phyloP scores from a whole-genome alignment of 2,329 filamentous ascomycete genomes.

The Metarhizium robertsii region DNA sequence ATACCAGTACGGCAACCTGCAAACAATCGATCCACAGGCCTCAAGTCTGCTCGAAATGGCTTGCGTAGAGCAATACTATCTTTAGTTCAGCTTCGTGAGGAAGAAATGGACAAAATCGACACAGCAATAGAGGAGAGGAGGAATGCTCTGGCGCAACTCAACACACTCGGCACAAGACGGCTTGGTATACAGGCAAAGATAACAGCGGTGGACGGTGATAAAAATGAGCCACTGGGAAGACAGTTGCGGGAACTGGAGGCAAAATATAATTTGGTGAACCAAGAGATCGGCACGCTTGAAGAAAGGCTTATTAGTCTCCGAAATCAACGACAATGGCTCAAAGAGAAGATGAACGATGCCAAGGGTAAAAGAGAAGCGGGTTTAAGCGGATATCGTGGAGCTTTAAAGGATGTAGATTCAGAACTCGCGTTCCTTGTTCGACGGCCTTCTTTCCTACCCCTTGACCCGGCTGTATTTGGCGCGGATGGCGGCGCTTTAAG shows the following conservation, averaged over 20 bases:
- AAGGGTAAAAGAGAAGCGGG: conserved; percentile 59
- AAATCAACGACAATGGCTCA: conserved; percentile 47
- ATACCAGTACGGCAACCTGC: conserved; percentile 53
- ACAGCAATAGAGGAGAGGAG: conserved; percentile 47
- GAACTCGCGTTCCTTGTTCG: conserved; percentile 51
- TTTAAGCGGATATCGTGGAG: conserved; percentile 62
- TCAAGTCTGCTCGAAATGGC: conserved; percentile 55
- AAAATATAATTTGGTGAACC: conserved; percentile 44
- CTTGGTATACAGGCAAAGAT: conserved; percentile 43
- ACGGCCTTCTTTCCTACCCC: conserved; percentile 43
- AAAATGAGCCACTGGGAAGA: conserved; percentile 46
- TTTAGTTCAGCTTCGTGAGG: conserved; percentile 55
- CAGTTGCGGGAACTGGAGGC: conserved; percentile 51
- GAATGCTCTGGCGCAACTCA: conserved; percentile 47
- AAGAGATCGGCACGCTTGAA: conserved; percentile 58
- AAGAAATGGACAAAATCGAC: conserved; percentile 55
- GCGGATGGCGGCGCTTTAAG: conserved; percentile 7
- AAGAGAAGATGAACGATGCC: conserved; percentile 51
- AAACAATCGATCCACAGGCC: conserved; percentile 37
- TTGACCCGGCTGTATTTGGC: conserved; percentile 37
- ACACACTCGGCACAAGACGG: conserved; percentile 40
- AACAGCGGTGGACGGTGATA: conserved; percentile 41
- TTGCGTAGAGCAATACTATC: conserved; percentile 55
- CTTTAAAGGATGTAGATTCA: conserved; percentile 55
- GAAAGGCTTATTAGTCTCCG: conserved; percentile 52